Evolutionary conservation across 257 asterid genomes (phyloP), one percentile per base, ranked within the genome.

Genomic region (Solanum bukasovii): DNA sequence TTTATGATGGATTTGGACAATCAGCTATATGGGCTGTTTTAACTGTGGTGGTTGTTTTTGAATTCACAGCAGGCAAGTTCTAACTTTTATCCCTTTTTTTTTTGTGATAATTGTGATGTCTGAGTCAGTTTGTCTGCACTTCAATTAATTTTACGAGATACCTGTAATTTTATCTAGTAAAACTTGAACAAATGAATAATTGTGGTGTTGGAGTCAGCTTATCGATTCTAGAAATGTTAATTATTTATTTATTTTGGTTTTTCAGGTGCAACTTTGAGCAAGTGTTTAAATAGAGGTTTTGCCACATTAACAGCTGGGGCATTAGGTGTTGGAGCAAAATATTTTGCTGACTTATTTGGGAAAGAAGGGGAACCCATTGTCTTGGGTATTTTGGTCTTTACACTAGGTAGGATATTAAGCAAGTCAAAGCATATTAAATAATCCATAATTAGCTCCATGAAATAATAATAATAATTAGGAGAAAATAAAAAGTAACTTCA

Each of bases 221-320:
- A 0, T 59, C 71, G 13, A 6, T 67, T 29, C 8, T 61, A 12
- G 59, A 61, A 56, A 65, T 9, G 33, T 12, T 44, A 38, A 9
- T 61, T 21, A 7, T 74, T 46, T 33, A 1, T 70, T 75, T 1
- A 13, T 23, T 44, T 21, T 4, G 25, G 21, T 5, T 13, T 46
- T 77, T 83, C 44, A 96, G 99, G 99, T 56, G 99, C 93, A 68
- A 96, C 98, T 21, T 88, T 96, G 9, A 88, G 87, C 3, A 96
- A 96, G 88, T 65, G 97, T 90, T 40, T 96, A 65, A 96, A 95
- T 89, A 90, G 98, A 81, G 97, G 96, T 3, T 92, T 88, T 25
- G 99, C 98, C 2, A 95, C 99, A 44, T 68, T 95, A 59, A 5
- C 91, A n/a, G 99, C 98, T 0, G 98, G 98, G 67, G 96, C 89